Evolutionary conservation across 495 filamentous ascomycete genomes (phyloP).

Genomic region (Penicillium daleae): DNA sequence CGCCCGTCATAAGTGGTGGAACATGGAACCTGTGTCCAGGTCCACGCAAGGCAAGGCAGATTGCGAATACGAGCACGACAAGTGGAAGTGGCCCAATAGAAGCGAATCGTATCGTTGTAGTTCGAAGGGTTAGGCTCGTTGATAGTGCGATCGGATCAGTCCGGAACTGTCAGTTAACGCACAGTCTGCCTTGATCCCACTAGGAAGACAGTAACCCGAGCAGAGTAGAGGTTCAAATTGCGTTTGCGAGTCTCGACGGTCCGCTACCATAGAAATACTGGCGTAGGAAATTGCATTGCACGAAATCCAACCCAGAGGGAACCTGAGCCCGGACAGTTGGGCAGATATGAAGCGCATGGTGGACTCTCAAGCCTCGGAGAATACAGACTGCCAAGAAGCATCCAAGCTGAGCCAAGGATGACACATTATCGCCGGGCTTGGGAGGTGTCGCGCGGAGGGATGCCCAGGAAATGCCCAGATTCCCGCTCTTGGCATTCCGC

Average conservation of each 20-base stretch:
- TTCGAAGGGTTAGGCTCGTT: neutral
- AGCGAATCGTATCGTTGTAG: neutral
- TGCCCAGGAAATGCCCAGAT: constrained; percentile 31
- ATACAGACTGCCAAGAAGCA: constrained; percentile 34
- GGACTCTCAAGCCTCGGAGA: constrained; percentile 30
- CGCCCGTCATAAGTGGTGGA: constrained; percentile 31
- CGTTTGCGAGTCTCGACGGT: neutral
- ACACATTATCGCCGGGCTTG: constrained; percentile 23
- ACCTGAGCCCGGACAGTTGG: constrained; percentile 12
- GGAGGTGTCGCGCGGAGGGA: constrained; percentile 20
- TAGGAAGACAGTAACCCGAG: neutral
- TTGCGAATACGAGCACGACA: constrained; percentile 21
- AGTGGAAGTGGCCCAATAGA: constrained; percentile 8
- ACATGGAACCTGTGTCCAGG: constrained; percentile 8
- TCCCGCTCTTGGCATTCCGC: constrained; percentile 42
- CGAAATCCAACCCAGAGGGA: constrained; percentile 35
- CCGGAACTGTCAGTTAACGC: neutral
- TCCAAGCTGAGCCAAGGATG: constrained; percentile 30
- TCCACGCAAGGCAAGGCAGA: constrained; percentile 13
- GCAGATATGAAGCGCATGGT: constrained; percentile 35
- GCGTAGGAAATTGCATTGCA: constrained; percentile 33
- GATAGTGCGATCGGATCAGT: neutral
- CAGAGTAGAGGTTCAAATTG: neutral
- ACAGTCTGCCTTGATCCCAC: neutral
- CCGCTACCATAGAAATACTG: constrained; percentile 15